phyloP scores from a whole-genome alignment of 768 basidiomycete genomes.

The Pisolithus marmoratus region DNA sequence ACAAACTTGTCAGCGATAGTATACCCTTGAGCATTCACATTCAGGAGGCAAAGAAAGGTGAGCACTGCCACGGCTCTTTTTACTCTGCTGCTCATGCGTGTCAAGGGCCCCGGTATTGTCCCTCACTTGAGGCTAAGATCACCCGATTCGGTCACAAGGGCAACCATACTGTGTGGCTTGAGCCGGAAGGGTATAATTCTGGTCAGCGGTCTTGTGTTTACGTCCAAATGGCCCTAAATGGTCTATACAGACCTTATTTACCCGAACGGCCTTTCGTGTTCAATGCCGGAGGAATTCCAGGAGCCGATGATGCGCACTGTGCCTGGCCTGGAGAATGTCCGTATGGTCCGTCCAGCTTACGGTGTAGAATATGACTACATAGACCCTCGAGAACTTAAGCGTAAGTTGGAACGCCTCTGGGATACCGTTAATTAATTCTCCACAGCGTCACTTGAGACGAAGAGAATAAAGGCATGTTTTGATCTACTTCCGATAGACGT shows the following conservation, averaged over 20 bases:
- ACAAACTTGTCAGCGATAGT: slow-evolving; percentile 68
- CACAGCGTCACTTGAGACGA: slow-evolving; percentile 78
- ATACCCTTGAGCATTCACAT: slow-evolving; percentile 79
- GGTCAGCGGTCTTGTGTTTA: slow-evolving; percentile 35
- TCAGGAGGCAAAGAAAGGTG: slow-evolving; percentile 84
- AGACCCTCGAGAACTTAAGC: slow-evolving; percentile 73
- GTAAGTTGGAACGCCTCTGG: slow-evolving; percentile 37
- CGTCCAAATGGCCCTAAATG: neutral
- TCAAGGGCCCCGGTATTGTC: slow-evolving; percentile 85
- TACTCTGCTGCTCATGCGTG: neutral
- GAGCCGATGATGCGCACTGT: slow-evolving; percentile 80
- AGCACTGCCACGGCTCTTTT: neutral
- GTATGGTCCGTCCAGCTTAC: slow-evolving; percentile 82
- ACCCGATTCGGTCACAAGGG: slow-evolving; percentile 69
- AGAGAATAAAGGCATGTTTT: slow-evolving; percentile 57
- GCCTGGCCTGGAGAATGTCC: slow-evolving; percentile 77
- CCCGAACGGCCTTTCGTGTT: slow-evolving; percentile 86
- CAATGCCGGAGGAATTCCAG: slow-evolving; percentile 82
- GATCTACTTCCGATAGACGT: neutral
- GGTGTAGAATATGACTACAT: slow-evolving; percentile 92
- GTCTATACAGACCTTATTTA: slow-evolving; percentile 66
- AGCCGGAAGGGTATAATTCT: slow-evolving; percentile 89
- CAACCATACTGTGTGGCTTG: slow-evolving; percentile 77
- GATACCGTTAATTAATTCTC: neutral
- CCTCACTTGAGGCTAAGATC: slow-evolving; percentile 85